phyloP scores from a whole-genome alignment of 2,329 filamentous ascomycete species.

The Trichoderma atroviride region DNA sequence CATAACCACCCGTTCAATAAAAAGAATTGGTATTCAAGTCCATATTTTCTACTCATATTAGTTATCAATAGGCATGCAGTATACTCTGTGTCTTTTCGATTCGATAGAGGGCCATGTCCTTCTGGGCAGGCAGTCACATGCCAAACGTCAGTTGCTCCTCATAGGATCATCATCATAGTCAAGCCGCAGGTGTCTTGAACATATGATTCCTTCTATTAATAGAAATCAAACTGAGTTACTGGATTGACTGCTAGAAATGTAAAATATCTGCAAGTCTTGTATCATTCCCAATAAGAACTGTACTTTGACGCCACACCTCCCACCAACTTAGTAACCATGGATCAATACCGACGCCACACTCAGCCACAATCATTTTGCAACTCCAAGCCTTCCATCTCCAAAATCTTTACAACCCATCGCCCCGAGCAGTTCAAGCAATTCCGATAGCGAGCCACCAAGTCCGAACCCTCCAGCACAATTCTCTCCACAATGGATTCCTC shows the following conservation, averaged over 20 bases:
- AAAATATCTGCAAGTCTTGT: neutral
- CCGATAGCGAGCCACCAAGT: neutral
- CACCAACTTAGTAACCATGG: neutral
- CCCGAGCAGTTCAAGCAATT: constrained; percentile 11
- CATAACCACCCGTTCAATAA: neutral
- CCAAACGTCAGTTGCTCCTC: neutral
- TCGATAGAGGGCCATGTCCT: neutral
- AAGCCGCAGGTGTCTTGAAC: neutral
- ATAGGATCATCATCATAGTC: neutral
- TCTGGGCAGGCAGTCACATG: constrained; percentile 9
- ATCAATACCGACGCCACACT: constrained; percentile 1
- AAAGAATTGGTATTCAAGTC: neutral
- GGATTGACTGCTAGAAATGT: neutral
- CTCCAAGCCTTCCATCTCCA: constrained; percentile 13
- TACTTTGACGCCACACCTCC: neutral
- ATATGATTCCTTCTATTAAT: neutral
- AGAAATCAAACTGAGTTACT: neutral
- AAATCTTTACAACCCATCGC: constrained; percentile 5
- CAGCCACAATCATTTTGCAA: constrained; percentile 25
- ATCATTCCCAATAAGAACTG: neutral
- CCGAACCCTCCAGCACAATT: constrained; percentile 27
- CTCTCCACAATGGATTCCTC: constrained; percentile 58
- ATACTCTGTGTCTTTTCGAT: neutral
- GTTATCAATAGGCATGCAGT: neutral
- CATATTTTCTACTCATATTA: neutral